Conservation (phyloP, 768 basidiomycete genomes). For the Ramaria rubella region DNA sequence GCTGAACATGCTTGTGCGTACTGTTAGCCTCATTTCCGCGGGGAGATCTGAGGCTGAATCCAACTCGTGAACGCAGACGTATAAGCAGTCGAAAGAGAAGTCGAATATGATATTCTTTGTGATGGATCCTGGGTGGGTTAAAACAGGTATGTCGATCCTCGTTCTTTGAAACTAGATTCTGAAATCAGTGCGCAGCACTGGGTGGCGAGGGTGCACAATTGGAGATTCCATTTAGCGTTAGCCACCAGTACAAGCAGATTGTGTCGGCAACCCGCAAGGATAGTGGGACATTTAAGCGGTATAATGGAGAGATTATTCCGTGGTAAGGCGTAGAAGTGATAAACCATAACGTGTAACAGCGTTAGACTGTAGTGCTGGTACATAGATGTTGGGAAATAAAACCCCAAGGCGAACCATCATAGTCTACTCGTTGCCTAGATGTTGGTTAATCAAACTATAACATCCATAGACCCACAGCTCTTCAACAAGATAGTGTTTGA, state of each 20-base stretch:
- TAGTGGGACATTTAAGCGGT: constrained; percentile 28
- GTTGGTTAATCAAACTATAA: no score
- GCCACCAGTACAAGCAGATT: constrained; percentile 24
- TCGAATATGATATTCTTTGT: constrained; percentile 28
- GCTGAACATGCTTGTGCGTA: constrained; percentile 35
- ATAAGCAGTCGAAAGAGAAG: constrained; percentile 31
- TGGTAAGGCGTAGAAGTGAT: no score
- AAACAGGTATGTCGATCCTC: constrained; percentile 25
- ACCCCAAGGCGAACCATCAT: no score
- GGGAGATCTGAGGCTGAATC: constrained; percentile 2
- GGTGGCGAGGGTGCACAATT: constrained; percentile 26
- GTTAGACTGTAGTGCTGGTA: neutral
- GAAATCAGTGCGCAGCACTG: constrained; percentile 23
- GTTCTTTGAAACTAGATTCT: neutral
- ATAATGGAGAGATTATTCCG: constrained; percentile 25
- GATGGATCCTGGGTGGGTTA: constrained; percentile 35
- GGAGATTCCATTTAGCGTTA: constrained; percentile 27
- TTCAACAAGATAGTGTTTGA: no score
- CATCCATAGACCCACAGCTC: no score
- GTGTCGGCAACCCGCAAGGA: constrained; percentile 19
- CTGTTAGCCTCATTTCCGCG: neutral
- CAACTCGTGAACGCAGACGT: constrained; percentile 26
- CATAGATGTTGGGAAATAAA: no score
- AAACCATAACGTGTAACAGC: neutral
- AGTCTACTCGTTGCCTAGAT: no score